phyloP scores from a whole-genome alignment of 495 filamentous ascomycete species.

The Acidomyces sp. region DNA sequence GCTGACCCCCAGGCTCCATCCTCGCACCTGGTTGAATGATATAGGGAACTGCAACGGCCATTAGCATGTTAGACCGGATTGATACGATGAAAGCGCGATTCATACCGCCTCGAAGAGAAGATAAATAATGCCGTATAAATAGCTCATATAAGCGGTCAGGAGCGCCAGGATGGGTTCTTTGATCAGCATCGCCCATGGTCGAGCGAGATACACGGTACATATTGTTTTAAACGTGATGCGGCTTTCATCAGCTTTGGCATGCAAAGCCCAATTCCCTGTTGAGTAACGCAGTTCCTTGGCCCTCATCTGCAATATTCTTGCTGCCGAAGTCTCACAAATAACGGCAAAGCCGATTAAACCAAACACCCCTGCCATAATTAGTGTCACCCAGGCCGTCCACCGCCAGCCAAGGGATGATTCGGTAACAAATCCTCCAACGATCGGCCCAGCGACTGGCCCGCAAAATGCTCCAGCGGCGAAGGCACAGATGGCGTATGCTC shows the following conservation, averaged over 20 bases:
- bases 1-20: conserved; percentile 23
- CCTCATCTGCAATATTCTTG: conserved; percentile 38
- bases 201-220: conserved; percentile 37
- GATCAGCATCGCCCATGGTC: conserved; percentile 48
- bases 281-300: conserved; percentile 44
- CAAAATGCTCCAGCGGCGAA: conserved; percentile 43
- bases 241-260: conserved; percentile 45
- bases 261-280: conserved; percentile 48
- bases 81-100: neutral
- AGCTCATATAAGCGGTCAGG: conserved; percentile 32
- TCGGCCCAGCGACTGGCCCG: conserved; percentile 45
- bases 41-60: conserved; percentile 20
- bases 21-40: conserved; percentile 22
- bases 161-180: conserved; percentile 49
- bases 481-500: conserved; percentile 46
- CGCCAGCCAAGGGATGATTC: conserved; percentile 45
- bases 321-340: conserved; percentile 47
- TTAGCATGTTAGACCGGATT: neutral
- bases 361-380: conserved; percentile 11
- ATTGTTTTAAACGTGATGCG: conserved; percentile 30
- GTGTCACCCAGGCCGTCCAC: conserved; percentile 28
- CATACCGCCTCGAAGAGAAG: conserved; percentile 25
- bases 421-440: conserved; percentile 32
- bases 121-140: conserved; percentile 29
- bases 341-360: conserved; percentile 34